phyloP scores from a whole-genome alignment of 192 early-diverging fungal genomes.

The Dispira simplex region DNA sequence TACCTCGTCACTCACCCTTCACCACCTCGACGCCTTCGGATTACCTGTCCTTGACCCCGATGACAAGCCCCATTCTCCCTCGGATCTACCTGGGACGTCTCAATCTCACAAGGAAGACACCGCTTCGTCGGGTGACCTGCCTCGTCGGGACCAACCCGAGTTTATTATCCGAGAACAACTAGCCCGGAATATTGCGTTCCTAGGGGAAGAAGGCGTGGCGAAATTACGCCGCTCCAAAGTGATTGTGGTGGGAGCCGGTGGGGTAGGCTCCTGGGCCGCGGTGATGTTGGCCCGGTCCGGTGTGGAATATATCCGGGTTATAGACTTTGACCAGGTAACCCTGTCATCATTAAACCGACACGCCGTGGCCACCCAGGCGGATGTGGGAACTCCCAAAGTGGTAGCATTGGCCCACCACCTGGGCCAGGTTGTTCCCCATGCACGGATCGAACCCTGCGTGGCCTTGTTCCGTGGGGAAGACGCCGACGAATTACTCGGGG shows the following conservation, averaged over 20 bases:
- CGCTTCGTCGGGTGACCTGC: not conserved
- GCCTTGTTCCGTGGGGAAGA: slow-evolving; percentile 56
- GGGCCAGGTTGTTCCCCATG: slow-evolving; percentile 59
- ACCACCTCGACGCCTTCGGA: slow-evolving; percentile 21
- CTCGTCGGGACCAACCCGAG: slow-evolving; percentile 20
- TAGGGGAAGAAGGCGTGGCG: slow-evolving; percentile 66
- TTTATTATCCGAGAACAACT: slow-evolving; percentile 72
- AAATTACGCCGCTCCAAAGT: slow-evolving; percentile 71
- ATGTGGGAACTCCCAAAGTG: slow-evolving; percentile 84
- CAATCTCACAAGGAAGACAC: not conserved
- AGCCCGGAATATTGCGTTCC: slow-evolving; percentile 70
- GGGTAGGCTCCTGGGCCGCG: slow-evolving; percentile 84
- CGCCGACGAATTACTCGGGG: slow-evolving; percentile 53
- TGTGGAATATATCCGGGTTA: slow-evolving; percentile 67
- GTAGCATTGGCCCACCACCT: slow-evolving; percentile 56
- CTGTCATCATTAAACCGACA: slow-evolving; percentile 89
- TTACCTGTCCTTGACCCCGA: slow-evolving; percentile 17
- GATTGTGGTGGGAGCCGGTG: slow-evolving; percentile 88
- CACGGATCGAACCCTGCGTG: slow-evolving; percentile 56
- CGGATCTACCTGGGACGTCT: slow-evolving; percentile 4
- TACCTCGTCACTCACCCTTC: not conserved
- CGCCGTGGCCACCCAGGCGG: slow-evolving; percentile 76
- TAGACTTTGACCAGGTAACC: slow-evolving; percentile 97
- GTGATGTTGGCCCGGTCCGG: slow-evolving; percentile 85
- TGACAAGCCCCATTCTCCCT: not conserved